Base-by-base conservation (phyloP, 805 yeast species). In the Candida chilensis region DNA sequence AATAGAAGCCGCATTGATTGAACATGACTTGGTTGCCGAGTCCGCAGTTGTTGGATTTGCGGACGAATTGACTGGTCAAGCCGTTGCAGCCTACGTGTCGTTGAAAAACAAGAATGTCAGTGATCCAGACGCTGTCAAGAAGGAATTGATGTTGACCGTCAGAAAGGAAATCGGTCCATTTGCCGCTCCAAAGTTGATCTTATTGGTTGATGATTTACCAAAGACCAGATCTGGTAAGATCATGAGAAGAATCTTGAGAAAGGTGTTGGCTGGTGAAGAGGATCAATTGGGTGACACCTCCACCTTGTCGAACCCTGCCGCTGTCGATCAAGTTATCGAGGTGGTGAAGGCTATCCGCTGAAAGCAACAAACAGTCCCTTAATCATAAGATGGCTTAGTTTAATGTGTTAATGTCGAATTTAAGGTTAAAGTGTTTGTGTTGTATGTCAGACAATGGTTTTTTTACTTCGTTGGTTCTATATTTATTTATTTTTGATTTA, bases 31-130 rank as follows among this genome's bases (percentile, higher is more conserved):
- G 41, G 96, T 92, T 32, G 81, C 86, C 27, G 98, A 92, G 64
- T 67, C 90, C 45, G 98, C 98, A n/a, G 97, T 90, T 30, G 94
- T 90, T 34, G 97, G 97, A 38, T 76, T 85, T 44, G 73, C 79
- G 37, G 97, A 92, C 56, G 98, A 92, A 48, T 70, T 92, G 50
- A 92, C 97, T 22, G 97, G 97, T 43, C 96, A 90, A 68, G 95
- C 97, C 8, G 94, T 90, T 40, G 81, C 87, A 45, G 97, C 97
- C 12, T 92, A 82, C 51, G 96, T 92, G 29, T 73, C 92, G 26
- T 71, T 92, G 54, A 85, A 85, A 62, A 61, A 60, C 32, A n/a
- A n/a, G n/a, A n/a, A n/a, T 27, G 52, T 52, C 28, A 71, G 60
- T 21, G 80, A 74, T 42, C 52, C 70, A 18, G 54, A 54, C 26